Conservation (phyloP, 495 filamentous ascomycete species). For the Penicillium paradoxum region DNA sequence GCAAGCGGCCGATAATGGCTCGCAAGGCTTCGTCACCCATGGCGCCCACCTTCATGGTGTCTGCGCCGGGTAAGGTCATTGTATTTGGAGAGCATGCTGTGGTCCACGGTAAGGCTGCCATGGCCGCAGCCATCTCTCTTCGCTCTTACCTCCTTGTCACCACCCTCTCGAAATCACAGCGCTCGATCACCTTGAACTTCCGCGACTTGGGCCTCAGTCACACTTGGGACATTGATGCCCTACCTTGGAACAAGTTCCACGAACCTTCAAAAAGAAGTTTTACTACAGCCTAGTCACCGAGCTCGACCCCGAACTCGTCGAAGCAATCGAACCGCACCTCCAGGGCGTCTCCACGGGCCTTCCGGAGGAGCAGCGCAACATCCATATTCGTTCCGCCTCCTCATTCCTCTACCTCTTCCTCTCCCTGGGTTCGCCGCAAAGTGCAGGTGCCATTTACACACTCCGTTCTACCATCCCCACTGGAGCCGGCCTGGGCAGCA, state of each 20-base stretch:
- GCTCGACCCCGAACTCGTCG: conserved; percentile 77
- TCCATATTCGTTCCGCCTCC: conserved; percentile 71
- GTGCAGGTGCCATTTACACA: conserved; percentile 79
- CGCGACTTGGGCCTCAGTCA: conserved; percentile 81
- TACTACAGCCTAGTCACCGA: conserved; percentile 83
- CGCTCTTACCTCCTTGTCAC: conserved; percentile 95
- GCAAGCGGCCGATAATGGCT: conserved; percentile 26
- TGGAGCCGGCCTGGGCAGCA: conserved; percentile 86
- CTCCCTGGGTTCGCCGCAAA: conserved; percentile 72
- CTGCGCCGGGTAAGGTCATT: conserved; percentile 95
- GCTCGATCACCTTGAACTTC: conserved; percentile 80
- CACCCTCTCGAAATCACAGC: conserved; percentile 77
- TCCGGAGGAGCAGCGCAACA: conserved; percentile 63
- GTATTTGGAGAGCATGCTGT: conserved; percentile 96
- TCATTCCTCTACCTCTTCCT: conserved; percentile 92
- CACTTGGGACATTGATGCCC: conserved; percentile 83
- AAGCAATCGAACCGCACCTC: conserved; percentile 72
- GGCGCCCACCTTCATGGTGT: conserved; percentile 93
- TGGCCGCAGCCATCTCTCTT: conserved; percentile 89
- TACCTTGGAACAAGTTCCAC: conserved; percentile 81
- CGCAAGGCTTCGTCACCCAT: conserved; percentile 47
- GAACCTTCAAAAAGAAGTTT: conserved; percentile 80
- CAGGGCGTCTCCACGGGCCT: conserved; percentile 58
- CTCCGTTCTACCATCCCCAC: conserved; percentile 92
- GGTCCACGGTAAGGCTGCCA: conserved; percentile 91